Base-by-base conservation (phyloP, 805 yeast genomes). In the Jamesozyma gamospora region DNA sequence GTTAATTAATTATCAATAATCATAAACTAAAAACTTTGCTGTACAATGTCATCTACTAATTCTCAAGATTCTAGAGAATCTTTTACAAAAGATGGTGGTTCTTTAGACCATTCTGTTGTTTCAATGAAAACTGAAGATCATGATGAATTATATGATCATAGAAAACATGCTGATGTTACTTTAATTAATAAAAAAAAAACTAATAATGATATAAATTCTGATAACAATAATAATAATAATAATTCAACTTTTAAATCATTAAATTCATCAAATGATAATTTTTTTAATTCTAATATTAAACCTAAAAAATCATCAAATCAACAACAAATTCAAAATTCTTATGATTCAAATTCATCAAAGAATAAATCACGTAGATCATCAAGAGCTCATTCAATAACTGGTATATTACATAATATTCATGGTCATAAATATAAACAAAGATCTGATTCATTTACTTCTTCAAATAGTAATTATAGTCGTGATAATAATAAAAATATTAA, bases 111-210 rank as follows among this genome's bases (percentile, higher is more conserved):
- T 13, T 61, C 66, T 0, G 48, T 60, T 42, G 56, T 50, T 14
- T 64, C 70, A 12, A 56, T 65, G 58, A 62, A 57, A 36, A 65
- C 69, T 1, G 67, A 63, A 26, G 62, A 59, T 13, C 62, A 58
- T 39, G 49, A 50, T 28, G 69, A 59, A 38, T 53, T 71, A 28
- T 60, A 69, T 44, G 76, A 71, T 50, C 76, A 71, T 49, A 65
- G 76, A 43, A 62, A 65, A 48, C 74, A 71, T 46, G 64, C 70
- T 4, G 70, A 66, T 43, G 54, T 68, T 19, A 41, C 64, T 17
- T 67, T 69, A 3, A 52, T 62, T 12, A 32, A 25, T 21, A 21
- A 21, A 8, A n/a, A 5, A 4, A 14, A 10, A 29, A 14, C 8
- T 29, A 15, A 7, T n/a, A 11, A 5, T 10, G 6, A n/a, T n/a